Percentiles rank a stretch among this genome's conserved stretches.
These are phyloP conservation scores for Moesziomyces aphidis DNA, from an alignment of 1,284 basidiomycete species.

Conservation along the genomic window DNA sequence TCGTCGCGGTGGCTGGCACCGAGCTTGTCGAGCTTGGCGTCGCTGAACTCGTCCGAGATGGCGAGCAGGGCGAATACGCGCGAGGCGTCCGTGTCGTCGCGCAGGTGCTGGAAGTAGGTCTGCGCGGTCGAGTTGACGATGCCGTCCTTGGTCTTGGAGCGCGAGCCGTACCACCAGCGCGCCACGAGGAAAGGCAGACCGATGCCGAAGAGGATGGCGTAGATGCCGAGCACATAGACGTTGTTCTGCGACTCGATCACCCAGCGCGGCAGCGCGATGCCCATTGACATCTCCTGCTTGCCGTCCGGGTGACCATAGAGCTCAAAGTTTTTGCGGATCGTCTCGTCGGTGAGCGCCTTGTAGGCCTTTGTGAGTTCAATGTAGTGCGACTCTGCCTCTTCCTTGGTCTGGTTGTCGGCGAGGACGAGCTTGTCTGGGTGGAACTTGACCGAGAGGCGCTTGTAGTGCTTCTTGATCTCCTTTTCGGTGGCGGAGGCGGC, in stretches of 20 bases:
- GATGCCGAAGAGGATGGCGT: slow-evolving; percentile 87
- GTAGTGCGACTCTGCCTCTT: slow-evolving; percentile 88
- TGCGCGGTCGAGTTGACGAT: slow-evolving; percentile 86
- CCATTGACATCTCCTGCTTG: slow-evolving; percentile 91
- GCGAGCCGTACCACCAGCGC: slow-evolving; percentile 96
- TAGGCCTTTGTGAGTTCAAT: slow-evolving; percentile 98
- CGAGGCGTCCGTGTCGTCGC: slow-evolving; percentile 81
- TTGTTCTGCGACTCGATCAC: slow-evolving; percentile 92
- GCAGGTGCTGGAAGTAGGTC: slow-evolving; percentile 86
- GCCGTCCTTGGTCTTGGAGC: slow-evolving; percentile 91
- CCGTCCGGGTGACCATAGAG: slow-evolving; percentile 97
- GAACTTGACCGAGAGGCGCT: slow-evolving; percentile 75
- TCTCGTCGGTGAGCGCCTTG: slow-evolving; percentile 94
- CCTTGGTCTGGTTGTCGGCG: slow-evolving; percentile 82
- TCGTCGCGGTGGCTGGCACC: slow-evolving; percentile 48
- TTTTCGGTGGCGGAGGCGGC: slow-evolving; percentile 83
- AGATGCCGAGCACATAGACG: slow-evolving; percentile 87
- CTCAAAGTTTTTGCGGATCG: slow-evolving; percentile 89
- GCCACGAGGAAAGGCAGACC: slow-evolving; percentile 84
- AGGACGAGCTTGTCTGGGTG: slow-evolving; percentile 97
- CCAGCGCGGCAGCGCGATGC: slow-evolving; percentile 95
- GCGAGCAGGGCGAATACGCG: slow-evolving; percentile 82
- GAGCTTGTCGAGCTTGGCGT: slow-evolving; percentile 68
- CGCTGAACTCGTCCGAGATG: slow-evolving; percentile 79
- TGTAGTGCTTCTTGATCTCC: slow-evolving; percentile 96